These are phyloP conservation scores for Phyllosticta paracitricarpa DNA, from an alignment of 2,329 filamentous ascomycete genomes.

Conservation along the genomic window DNA sequence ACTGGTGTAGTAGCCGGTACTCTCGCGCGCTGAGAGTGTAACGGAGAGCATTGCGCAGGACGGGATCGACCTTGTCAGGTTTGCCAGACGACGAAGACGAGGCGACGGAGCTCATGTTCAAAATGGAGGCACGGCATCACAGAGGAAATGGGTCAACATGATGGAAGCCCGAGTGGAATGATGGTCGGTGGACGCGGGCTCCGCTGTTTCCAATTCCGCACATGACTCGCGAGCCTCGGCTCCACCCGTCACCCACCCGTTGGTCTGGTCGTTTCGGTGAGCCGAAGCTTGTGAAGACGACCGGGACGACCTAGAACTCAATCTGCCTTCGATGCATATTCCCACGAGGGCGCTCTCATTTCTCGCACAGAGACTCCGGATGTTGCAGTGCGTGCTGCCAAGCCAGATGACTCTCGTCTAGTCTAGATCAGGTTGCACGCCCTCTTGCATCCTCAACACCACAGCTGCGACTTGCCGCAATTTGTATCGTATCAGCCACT, in stretches of 20 bases:
- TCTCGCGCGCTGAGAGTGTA: conserved; percentile 78
- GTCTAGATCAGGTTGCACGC: not conserved
- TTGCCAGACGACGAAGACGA: conserved; percentile 20
- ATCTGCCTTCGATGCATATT: too few species aligned
- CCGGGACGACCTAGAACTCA: not conserved
- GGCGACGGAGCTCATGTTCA: conserved; percentile 24
- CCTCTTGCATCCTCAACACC: not conserved
- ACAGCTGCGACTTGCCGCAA: not conserved
- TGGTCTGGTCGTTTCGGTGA: not conserved
- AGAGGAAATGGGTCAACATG: not conserved
- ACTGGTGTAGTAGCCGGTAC: conserved; percentile 75
- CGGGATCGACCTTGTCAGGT: conserved; percentile 46
- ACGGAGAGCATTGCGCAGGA: conserved; percentile 75
- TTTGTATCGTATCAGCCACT: not conserved
- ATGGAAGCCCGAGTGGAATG: not conserved
- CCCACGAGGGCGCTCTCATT: too few species aligned
- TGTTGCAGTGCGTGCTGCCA: not conserved
- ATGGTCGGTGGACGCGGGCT: not conserved
- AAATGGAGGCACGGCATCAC: not conserved
- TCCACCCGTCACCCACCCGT: not conserved
- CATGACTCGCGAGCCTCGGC: not conserved
- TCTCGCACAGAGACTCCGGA: too few species aligned
- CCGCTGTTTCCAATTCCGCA: not conserved
- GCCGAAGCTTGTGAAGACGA: not conserved
- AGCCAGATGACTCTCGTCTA: not conserved